A percentile compares a stretch with the other conserved stretches of the same genome.
phyloP scores from a whole-genome alignment of 2,329 filamentous ascomycete species.

The Macroventuria anomochaeta region DNA sequence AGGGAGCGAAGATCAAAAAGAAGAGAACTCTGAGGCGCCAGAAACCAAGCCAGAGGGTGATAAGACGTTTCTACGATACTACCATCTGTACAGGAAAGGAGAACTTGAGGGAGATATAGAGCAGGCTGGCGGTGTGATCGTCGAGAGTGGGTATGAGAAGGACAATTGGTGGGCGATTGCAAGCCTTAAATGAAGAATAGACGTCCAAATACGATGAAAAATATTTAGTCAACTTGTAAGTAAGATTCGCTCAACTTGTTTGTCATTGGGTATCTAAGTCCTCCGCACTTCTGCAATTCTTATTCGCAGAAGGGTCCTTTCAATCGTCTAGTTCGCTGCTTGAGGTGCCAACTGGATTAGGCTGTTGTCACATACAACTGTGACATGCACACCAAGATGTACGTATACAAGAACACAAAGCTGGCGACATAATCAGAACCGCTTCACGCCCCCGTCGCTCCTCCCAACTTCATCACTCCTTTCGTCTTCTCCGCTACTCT shows the following conservation, averaged over 20 bases:
- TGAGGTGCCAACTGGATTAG: not conserved
- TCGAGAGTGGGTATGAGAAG: conserved; percentile 88
- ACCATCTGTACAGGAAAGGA: conserved; percentile 86
- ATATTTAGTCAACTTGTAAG: too few species aligned
- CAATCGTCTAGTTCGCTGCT: too few species aligned
- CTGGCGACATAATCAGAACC: not conserved
- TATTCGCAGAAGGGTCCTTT: too few species aligned
- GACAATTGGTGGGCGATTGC: conserved; percentile 98
- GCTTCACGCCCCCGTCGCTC: conserved; percentile 5
- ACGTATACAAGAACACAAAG: not conserved
- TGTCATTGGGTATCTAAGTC: too few species aligned
- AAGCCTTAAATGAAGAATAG: conserved; percentile 14
- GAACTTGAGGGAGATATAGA: conserved; percentile 83
- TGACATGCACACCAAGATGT: not conserved
- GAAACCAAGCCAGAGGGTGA: conserved; percentile 39
- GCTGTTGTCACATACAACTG: too few species aligned
- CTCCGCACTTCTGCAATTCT: too few species aligned
- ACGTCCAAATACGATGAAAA: too few species aligned
- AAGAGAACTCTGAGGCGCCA: conserved; percentile 16
- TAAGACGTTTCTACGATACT: conserved; percentile 84
- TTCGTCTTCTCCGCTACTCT: not conserved
- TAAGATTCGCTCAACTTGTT: too few species aligned
- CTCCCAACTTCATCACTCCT: not conserved
- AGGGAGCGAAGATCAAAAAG: conserved; percentile 21
- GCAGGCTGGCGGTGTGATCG: conserved; percentile 74